Percentiles rank a stretch among this genome's conserved stretches.
These are phyloP conservation scores for Rhododendron ferrugineum DNA, from an alignment of 148 eudicot genomes.

Conservation along the genomic window DNA sequence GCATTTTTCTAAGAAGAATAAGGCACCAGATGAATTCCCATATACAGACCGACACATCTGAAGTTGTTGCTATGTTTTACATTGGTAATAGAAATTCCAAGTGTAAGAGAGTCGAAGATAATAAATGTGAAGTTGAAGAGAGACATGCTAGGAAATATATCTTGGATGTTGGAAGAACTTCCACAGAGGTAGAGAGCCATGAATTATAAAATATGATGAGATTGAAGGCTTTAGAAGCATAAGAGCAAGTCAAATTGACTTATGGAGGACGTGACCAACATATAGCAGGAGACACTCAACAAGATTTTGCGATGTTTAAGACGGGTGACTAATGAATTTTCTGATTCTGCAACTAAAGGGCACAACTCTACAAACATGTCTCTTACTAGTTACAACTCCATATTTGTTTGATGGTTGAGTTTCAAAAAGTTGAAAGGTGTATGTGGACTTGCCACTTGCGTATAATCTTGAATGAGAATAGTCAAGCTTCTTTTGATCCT, in stretches of 20 bases:
- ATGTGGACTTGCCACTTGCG: neutral
- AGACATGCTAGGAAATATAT: neutral
- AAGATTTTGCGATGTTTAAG: neutral
- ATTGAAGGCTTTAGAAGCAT: neutral
- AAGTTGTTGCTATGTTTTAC: neutral
- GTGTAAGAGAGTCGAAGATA: neutral
- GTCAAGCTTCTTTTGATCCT: conserved; percentile 1
- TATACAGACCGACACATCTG: neutral
- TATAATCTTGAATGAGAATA: neutral
- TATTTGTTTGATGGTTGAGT: neutral
- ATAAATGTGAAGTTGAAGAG: neutral
- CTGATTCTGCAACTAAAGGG: neutral
- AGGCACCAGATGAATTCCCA: neutral
- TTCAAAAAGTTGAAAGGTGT: neutral
- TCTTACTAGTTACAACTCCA: neutral
- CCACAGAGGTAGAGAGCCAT: neutral
- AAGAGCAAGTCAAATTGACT: neutral
- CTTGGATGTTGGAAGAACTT: neutral
- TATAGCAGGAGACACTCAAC: neutral
- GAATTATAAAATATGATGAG: neutral
- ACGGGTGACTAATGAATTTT: neutral
- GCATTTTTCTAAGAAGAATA: neutral
- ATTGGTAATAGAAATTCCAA: neutral
- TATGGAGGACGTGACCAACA: neutral
- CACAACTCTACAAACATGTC: neutral